Percentiles rank a stretch among this genome's conserved stretches.
Evolutionary conservation across 2,329 filamentous ascomycete species (phyloP).

Genomic region (Claviceps humidiphila): DNA sequence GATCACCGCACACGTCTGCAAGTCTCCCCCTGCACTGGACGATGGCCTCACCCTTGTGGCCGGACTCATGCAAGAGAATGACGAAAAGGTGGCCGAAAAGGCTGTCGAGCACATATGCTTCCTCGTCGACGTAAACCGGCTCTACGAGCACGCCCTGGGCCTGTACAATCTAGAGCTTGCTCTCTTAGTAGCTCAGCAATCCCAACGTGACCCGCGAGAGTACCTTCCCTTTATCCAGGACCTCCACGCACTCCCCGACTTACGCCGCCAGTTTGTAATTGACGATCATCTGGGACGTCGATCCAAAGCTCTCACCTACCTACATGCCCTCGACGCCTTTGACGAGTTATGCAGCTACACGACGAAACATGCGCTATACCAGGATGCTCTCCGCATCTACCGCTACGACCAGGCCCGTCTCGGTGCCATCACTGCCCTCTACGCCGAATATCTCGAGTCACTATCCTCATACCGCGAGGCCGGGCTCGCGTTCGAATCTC

Average conservation of each 20-base stretch:
- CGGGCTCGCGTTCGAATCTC: slow-evolving; percentile 79
- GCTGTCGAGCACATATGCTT: slow-evolving; percentile 97
- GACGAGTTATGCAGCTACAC: slow-evolving; percentile 68
- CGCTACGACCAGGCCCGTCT: slow-evolving; percentile 64
- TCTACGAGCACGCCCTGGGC: slow-evolving; percentile 83
- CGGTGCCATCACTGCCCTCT: slow-evolving; percentile 57
- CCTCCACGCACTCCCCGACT: slow-evolving; percentile 58
- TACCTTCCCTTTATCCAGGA: slow-evolving; percentile 90
- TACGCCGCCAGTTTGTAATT: slow-evolving; percentile 68
- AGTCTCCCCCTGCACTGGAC: slow-evolving; percentile 77
- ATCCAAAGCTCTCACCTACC: slow-evolving; percentile 62
- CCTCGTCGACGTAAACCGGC: slow-evolving; percentile 78
- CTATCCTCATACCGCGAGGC: slow-evolving; percentile 74
- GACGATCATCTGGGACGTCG: slow-evolving; percentile 75
- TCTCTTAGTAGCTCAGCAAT: slow-evolving; percentile 84
- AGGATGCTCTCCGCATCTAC: slow-evolving; percentile 64
- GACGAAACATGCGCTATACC: slow-evolving; percentile 67
- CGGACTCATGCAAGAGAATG: slow-evolving; percentile 53
- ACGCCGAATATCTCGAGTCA: slow-evolving; percentile 64
- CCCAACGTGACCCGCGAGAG: slow-evolving; percentile 87
- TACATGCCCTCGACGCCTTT: slow-evolving; percentile 61
- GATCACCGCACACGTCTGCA: slow-evolving; percentile 90
- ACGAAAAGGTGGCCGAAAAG: slow-evolving; percentile 62
- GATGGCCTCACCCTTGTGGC: slow-evolving; percentile 72
- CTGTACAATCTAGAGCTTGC: slow-evolving; percentile 86